Base-by-base conservation (phyloP, 169 alveolate genomes). In the Plasmodium yoelii region DNA sequence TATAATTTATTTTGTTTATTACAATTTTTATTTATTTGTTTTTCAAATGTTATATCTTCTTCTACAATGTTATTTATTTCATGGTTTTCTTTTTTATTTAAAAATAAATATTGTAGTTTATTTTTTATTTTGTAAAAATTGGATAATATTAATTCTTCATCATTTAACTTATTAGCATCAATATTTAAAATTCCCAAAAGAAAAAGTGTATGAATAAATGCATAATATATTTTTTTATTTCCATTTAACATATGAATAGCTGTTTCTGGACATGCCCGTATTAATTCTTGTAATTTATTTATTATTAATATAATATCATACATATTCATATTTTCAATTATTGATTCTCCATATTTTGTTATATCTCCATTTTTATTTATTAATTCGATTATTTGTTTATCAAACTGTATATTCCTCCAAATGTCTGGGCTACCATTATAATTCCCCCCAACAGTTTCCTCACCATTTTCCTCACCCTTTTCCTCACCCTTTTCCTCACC, bases 201-300 rank as follows among this genome's bases (percentile, higher is more conserved):
- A 71, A 82, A 82, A 26, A 82, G 90, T 18, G 90, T 73, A 82
- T 82, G 90, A 24, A 82, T 47, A 9, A 82, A 53, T 1, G 90
- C 67, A 49, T 82, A 82, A 28, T 15, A 67, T 4, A 82, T 34
- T 12, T 61, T 68, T 19, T 82, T 65, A 67, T 82, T 82, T 42
- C 55, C 71, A 67, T 46, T 53, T 4, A 82, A 15, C 59, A 82
- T 22, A 24, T 67, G 53, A 67, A 82, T 82, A 15, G 69, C 75
- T 55, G 90, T 55, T 67, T 82, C 70, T 2, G 90, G 90, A n/a
- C 70, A 65, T 15, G 55, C 13, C 12, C 90, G 63, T 15, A 82
- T 53, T 65, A 82, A 46, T 15, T 65, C 63, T 34, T 82, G 90
- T 24, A 82, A n/a, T 55, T 39, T 82, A 2, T 65, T 13, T 15